Evolutionary conservation across 2,329 filamentous ascomycete genomes (phyloP), one percentile per base, ranked within the genome.

Genomic region (Penicillium polonicum): DNA sequence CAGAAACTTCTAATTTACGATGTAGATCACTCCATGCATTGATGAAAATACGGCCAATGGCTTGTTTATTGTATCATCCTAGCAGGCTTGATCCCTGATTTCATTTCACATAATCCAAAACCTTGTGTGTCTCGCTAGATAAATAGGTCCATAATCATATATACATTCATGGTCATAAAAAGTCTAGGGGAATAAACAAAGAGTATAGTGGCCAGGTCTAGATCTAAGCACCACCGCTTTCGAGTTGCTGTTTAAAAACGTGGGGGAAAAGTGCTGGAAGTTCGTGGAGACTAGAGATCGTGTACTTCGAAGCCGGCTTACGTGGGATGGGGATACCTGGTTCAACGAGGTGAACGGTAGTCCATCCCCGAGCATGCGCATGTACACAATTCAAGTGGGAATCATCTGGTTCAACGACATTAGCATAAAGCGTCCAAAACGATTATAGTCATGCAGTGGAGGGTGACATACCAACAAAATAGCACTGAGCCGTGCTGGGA

Each of bases 291-390:
- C 86, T 83, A 44, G 83, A 81, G 63, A 99, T 89, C 70, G 92
- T 88, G 72, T 89, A 85, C 67, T 90, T 84, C 38, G 88, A 88
- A 5, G 88, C 88, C 59, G 83, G 85, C 5, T 79, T 82, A 23
- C 76, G 74, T 2, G 92, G 92, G 10, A 82, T 72, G 17, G 83
- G 78, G 35, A 91, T 80, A 7, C 83, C 84, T 36, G 90, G 86
- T 71, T 97, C 94, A 6, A 97, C 86, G 23, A 97, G 82, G 74
- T 97, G 94, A 6, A 85, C 89, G 0, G 88, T 86, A 13, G 85
- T 90, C 94, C 94, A 99, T 21, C 94, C 94, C 61, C 92, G 82
- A 35, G 85, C 84, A 63, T 89, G 82, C 0, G 92, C 91, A 60
- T 87, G 87, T 63, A 81, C 83, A 72, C 90, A 95, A 71, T 99